Base-by-base conservation (phyloP, 1,139 yeast genomes). In the Taiozyma sp. region DNA sequence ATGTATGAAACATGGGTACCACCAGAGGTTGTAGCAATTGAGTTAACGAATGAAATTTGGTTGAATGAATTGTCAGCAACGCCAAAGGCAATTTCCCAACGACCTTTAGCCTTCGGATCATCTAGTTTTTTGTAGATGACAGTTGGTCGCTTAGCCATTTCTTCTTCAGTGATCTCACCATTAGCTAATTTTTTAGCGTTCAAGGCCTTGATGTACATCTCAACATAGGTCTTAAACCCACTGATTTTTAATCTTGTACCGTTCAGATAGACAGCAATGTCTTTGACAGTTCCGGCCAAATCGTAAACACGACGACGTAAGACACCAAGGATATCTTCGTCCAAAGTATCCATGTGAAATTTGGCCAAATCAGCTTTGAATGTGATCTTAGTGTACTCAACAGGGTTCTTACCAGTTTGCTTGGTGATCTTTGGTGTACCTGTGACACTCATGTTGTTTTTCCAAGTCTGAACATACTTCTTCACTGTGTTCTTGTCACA, bases 11-110 rank as follows among this genome's bases (percentile, higher is more conserved):
- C 96, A 68, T 95, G 99, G 0, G 99, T 88, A 59, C 99, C 99
- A 54, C 99, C 99, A 1, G 92, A 75, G 0, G 99, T 93, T 0
- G 99, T 95, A 0, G 99, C 99, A 65, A 95, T 95, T 4, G 97
- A 91, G 66, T 95, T 95, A 27, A 93, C 99, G 72, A 95, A 95
- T 47, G 98, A 91, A 43, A 95, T 96, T 67, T 95, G 99, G 60
- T 90, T 89, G 70, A 95, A 95, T 4, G 79, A 73, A 5, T 95
- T 95, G 63, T 92, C 97, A 48, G 97, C 88, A 2, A 91, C 88
- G 1, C 97, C 93, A 73, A 95, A 92, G 0, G 97, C 99, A 54
- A 93, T 70, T 69, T 95, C 99, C 99, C 99, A 95, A 58, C 97
- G 79, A 45, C 81, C 85, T 55, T 77, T 78, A 48, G 87, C 71